A percentile compares a stretch with the other conserved stretches of the same genome.
These are phyloP conservation scores for Moesziomyces parantarcticus DNA, from an alignment of 1,284 basidiomycete species.

Conservation along the genomic window DNA sequence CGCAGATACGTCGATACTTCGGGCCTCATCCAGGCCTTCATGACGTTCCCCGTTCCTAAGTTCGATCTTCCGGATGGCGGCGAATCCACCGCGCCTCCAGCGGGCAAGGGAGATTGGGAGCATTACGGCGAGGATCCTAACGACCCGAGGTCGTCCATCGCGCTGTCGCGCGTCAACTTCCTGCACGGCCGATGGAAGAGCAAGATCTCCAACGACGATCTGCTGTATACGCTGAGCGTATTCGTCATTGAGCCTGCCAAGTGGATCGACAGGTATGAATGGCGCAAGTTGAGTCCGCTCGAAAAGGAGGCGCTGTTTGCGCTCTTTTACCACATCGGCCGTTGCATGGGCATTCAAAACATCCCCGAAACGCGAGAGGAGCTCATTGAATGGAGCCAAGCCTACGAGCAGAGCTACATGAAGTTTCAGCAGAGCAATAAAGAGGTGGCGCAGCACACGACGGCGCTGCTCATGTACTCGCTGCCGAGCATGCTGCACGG, in stretches of 20 bases:
- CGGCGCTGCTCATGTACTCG: conserved; percentile 31
- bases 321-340: conserved; percentile 40
- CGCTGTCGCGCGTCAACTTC: conserved; percentile 45
- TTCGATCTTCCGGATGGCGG: conserved; percentile 71
- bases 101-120: conserved; percentile 16
- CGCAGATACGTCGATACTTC: conserved; percentile 45
- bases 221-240: conserved; percentile 45
- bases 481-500: conserved; percentile 19
- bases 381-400: conserved; percentile 28
- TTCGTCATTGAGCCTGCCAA: conserved; percentile 42
- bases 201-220: conserved; percentile 51
- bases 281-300: conserved; percentile 20
- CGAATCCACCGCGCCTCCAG: background rate
- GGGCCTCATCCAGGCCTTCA: conserved; percentile 61
- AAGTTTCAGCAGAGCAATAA: conserved; percentile 30
- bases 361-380: conserved; percentile 35
- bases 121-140: conserved; percentile 24
- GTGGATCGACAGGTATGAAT: conserved; percentile 45
- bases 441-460: conserved; percentile 44
- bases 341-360: conserved; percentile 42
- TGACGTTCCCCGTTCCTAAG: conserved; percentile 77
- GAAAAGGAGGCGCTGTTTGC: conserved; percentile 49
- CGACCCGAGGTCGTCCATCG: conserved; percentile 44
- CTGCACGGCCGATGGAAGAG: conserved; percentile 35
- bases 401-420: conserved; percentile 41